Evolutionary conservation across 1,284 basidiomycete species (phyloP).

Genomic region (Ganoderma boninense): DNA sequence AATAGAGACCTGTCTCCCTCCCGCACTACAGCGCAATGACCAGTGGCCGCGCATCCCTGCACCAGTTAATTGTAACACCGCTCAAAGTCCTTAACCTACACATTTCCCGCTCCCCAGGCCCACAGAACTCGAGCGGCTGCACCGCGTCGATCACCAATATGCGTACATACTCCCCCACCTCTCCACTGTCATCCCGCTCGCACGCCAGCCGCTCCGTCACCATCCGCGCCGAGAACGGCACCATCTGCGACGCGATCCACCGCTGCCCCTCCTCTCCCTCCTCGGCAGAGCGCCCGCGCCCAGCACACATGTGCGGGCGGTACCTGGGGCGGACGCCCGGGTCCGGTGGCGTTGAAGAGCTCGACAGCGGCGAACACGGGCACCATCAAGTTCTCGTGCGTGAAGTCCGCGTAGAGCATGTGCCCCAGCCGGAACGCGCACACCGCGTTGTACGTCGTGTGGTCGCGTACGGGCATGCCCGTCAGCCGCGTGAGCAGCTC

Average conservation of each 20-base stretch:
- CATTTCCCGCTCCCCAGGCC: conserved; percentile 57
- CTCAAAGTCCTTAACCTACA: conserved; percentile 75
- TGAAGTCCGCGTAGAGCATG: conserved; percentile 77
- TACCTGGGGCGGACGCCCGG: neutral
- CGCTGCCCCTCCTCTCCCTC: conserved; percentile 46
- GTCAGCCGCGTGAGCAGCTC: conserved; percentile 84
- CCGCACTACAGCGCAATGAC: no score
- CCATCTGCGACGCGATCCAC: conserved; percentile 67
- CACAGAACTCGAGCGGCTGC: conserved; percentile 71
- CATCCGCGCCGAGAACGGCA: conserved; percentile 73
- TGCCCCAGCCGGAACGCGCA: conserved; percentile 82
- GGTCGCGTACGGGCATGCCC: conserved; percentile 60
- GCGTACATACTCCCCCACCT: conserved; percentile 34
- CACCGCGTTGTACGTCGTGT: conserved; percentile 80
- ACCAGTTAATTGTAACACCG: conserved; percentile 49
- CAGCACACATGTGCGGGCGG: neutral
- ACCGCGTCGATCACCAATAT: conserved; percentile 70
- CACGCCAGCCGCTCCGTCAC: conserved; percentile 69
- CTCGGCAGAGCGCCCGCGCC: conserved; percentile 24
- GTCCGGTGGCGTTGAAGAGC: conserved; percentile 55
- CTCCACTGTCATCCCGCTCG: conserved; percentile 27
- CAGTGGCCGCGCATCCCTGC: no score
- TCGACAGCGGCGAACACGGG: conserved; percentile 79
- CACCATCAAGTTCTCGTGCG: conserved; percentile 85
- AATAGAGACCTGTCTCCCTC: no score